Percentiles rank a stretch among this genome's conserved stretches.
These are phyloP conservation scores for Papiliotrema flavescens DNA, from an alignment of 1,284 basidiomycete species.

Conservation along the genomic window DNA sequence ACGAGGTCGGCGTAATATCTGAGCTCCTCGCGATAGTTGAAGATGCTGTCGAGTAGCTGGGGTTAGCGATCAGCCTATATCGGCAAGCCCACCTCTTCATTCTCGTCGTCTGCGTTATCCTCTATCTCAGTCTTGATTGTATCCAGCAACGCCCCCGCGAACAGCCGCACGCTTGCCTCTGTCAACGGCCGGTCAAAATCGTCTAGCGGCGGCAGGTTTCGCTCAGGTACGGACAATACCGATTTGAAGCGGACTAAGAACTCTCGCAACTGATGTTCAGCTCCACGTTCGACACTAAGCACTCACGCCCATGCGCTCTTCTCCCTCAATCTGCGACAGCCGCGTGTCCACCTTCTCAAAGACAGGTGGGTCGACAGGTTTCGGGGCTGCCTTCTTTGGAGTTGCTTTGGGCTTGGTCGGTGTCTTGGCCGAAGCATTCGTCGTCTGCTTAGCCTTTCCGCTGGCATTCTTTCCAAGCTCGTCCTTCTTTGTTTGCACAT, in stretches of 20 bases:
- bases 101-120: conserved; percentile 14
- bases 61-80: neutral
- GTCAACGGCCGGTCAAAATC: conserved; percentile 42
- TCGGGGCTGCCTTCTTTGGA: conserved; percentile 13
- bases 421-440: too few species aligned
- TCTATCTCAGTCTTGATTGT: conserved; percentile 25
- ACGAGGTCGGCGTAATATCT: conserved; percentile 42
- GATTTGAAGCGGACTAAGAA: conserved; percentile 34
- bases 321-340: conserved; percentile 25
- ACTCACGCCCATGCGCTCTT: conserved; percentile 37
- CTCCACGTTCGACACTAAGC: neutral
- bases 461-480: too few species aligned
- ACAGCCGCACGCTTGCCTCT: conserved; percentile 34
- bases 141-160: conserved; percentile 37
- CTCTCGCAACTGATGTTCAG: conserved; percentile 34
- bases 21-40: conserved; percentile 36
- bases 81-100: neutral
- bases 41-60: conserved; percentile 15
- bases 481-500: too few species aligned
- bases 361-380: conserved; percentile 21
- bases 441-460: too few species aligned
- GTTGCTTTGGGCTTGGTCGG: neutral
- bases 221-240: conserved; percentile 31
- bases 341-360: conserved; percentile 32
- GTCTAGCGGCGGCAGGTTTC: conserved; percentile 34